Percentiles rank a stretch among this genome's conserved stretches.
These are phyloP conservation scores for Chenopodium formosanum DNA, from an alignment of 148 eudicot species.

Conservation along the genomic window DNA sequence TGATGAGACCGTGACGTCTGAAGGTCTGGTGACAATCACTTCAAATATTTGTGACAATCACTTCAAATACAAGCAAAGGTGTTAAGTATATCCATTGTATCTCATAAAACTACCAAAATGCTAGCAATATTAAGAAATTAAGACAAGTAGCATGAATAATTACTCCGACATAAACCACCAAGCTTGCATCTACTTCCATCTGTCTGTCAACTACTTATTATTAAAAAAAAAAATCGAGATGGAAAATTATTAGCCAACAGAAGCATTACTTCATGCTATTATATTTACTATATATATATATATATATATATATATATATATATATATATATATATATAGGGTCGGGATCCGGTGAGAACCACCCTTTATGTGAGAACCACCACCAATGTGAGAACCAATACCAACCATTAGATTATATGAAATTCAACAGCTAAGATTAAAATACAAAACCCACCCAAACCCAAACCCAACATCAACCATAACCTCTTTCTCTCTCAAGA, in stretches of 20 bases:
- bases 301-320: too few relatives aligned
- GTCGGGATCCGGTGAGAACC: too few relatives aligned
- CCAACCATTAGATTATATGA: too few relatives aligned
- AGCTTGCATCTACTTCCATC: slow-evolving; percentile 11
- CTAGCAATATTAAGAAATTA: neutral
- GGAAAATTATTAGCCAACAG: neutral
- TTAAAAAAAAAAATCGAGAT: neutral
- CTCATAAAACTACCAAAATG: neutral
- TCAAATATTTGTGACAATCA: neutral
- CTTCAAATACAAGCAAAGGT: slow-evolving; percentile 19
- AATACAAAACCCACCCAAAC: too few relatives aligned
- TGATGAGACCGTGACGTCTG: too few relatives aligned
- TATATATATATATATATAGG: too few relatives aligned
- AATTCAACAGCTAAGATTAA: too few relatives aligned
- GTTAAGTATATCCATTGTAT: neutral
- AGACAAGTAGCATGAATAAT: neutral
- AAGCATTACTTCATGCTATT: neutral
- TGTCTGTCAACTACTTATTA: neutral
- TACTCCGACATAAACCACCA: neutral
- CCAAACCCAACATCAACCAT: too few relatives aligned
- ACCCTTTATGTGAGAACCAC: too few relatives aligned
- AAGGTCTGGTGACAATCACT: too few relatives aligned
- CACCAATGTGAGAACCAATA: too few relatives aligned
- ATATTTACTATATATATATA: neutral
- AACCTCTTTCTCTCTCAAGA: too few relatives aligned